Base-by-base conservation (phyloP, 495 filamentous ascomycete genomes). In the Viridothelium virens region DNA sequence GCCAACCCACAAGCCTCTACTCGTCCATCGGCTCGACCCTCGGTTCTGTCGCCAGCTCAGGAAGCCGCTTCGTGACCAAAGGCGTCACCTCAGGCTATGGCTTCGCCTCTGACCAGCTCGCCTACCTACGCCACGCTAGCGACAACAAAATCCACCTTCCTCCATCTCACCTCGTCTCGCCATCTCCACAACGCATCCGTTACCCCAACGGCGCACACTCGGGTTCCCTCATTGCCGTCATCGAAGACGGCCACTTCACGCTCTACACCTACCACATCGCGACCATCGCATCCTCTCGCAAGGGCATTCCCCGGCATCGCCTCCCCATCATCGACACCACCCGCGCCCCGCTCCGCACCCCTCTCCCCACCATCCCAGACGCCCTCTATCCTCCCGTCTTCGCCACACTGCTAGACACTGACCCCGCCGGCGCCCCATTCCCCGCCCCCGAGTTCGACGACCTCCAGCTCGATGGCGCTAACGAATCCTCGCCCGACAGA, bases 31-130 rank as follows among this genome's bases (percentile, higher is more conserved):
- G 64, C 56, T 73, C 77, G 65, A 71, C 91, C 65, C 86, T 88
- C 44, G 87, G 90, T 12, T 84, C 83, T 70, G 85, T 73, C 44
- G 87, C 77, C 70, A 86, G 74, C 74, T 89, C 79, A 66, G 85
- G 90, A 62, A 87, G 89, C 7, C 91, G 91, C 69, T 89, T 87
- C 7, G 85, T 96, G 56, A 91, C 90, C 56, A 88, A 88, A 16
- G 88, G 91, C 14, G 85, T 96, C 41, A 90, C 88, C 70, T 88
- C 91, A 75, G 94, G 91, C 31, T 82, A 94, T 68, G 89, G 89
- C 47, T 91, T 88, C 65, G 89, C 90, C 3, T 88, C 87, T 37
- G 89, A 84, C 38, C 90, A 87, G 11, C 87, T 92, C 65, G 87
- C 84, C 68, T 89, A 89, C 47, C 80, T 96, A 47, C 87, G 91